phyloP scores from a whole-genome alignment of 2,329 filamentous ascomycete genomes.

The Aspergillus sp. region DNA sequence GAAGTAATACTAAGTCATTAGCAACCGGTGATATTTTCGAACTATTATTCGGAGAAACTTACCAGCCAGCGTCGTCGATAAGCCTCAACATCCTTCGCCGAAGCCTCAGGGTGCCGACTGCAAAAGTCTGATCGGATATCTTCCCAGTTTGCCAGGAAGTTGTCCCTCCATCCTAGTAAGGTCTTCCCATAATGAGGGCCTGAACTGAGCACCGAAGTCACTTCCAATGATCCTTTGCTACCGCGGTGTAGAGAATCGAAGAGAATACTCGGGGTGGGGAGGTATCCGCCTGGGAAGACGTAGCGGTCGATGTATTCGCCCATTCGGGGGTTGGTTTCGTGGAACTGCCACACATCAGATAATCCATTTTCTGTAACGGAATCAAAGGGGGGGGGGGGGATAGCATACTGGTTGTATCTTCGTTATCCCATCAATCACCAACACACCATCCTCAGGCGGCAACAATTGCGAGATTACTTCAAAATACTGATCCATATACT shows the following conservation, averaged over 20 bases:
- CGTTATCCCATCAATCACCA: constrained; percentile 75
- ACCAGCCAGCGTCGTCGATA: constrained; percentile 71
- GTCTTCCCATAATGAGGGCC: constrained; percentile 73
- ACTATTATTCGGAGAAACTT: constrained; percentile 31
- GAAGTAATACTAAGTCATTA: constrained; percentile 65
- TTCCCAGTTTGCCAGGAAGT: constrained; percentile 65
- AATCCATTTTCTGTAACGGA: too few species aligned
- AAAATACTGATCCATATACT: constrained; percentile 70
- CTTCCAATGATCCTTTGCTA: constrained; percentile 62
- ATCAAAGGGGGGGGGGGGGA: background rate
- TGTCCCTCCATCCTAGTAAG: constrained; percentile 67
- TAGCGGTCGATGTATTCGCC: constrained; percentile 76
- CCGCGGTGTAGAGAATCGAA: constrained; percentile 62
- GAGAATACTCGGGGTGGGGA: constrained; percentile 61
- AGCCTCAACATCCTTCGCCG: constrained; percentile 63
- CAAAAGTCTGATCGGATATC: constrained; percentile 62
- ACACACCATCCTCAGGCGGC: constrained; percentile 64
- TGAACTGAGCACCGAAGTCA: constrained; percentile 70
- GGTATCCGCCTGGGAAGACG: constrained; percentile 76
- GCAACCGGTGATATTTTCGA: constrained; percentile 8
- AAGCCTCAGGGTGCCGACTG: constrained; percentile 60
- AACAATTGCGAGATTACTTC: constrained; percentile 62
- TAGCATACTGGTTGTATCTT: constrained; percentile 62
- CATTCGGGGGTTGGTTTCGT: constrained; percentile 65
- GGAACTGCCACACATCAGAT: constrained; percentile 38